phyloP scores from a whole-genome alignment of 1,284 basidiomycete species.

The Mycena sp. region DNA sequence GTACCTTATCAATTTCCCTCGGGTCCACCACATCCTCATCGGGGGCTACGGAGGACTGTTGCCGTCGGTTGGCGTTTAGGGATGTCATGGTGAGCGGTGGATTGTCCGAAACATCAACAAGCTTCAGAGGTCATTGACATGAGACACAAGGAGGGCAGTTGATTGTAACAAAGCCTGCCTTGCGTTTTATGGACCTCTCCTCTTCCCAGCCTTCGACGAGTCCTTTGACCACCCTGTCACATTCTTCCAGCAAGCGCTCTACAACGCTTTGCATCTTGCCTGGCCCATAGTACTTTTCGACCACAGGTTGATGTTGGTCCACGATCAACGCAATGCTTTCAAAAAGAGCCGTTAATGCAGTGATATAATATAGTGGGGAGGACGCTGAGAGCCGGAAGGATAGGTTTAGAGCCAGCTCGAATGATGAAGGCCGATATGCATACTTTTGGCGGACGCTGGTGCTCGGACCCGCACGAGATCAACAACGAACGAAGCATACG shows the following conservation, averaged over 20 bases:
- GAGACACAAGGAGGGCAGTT: background rate
- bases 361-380: conserved; percentile 90
- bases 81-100: conserved; percentile 51
- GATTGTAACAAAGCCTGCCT: conserved; percentile 52
- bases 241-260: conserved; percentile 82
- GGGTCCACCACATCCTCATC: conserved; percentile 83
- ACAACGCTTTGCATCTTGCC: conserved; percentile 90
- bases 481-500: conserved; percentile 93
- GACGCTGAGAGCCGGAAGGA: conserved; percentile 64
- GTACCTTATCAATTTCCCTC: conserved; percentile 88
- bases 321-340: conserved; percentile 97
- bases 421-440: conserved; percentile 28
- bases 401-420: background rate
- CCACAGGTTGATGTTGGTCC: conserved; percentile 96
- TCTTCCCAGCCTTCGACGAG: conserved; percentile 92
- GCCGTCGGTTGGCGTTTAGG: conserved; percentile 46
- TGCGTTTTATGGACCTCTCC: conserved; percentile 79
- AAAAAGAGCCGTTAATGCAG: conserved; percentile 88
- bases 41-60: conserved; percentile 43
- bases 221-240: conserved; percentile 83
- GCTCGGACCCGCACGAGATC: conserved; percentile 86
- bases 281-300: conserved; percentile 95
- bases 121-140: conserved; percentile 43
- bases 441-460: conserved; percentile 85
- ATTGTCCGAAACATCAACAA: conserved; percentile 57